These are phyloP conservation scores for Flaveria ramosissima DNA, from an alignment of 129 eudicot genomes.

Conservation along the genomic window DNA sequence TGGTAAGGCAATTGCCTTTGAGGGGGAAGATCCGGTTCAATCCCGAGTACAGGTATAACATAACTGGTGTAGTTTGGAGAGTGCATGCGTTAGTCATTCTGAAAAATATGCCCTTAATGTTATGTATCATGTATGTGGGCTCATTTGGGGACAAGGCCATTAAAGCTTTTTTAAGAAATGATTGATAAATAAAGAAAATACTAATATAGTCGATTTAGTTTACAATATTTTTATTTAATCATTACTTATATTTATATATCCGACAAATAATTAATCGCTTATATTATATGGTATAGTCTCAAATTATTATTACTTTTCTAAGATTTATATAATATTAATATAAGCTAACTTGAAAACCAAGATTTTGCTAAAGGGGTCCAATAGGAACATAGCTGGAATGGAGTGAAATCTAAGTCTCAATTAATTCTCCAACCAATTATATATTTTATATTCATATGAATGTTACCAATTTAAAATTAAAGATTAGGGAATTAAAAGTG, in stretches of 20 bases:
- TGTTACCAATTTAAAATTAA: not conserved
- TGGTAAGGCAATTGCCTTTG: too few species aligned
- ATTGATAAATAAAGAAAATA: too few species aligned
- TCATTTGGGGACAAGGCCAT: too few species aligned
- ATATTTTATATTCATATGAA: not conserved
- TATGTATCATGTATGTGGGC: too few species aligned
- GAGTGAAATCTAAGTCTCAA: conserved; percentile 17
- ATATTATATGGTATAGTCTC: not conserved
- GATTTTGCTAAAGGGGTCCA: conserved; percentile 14
- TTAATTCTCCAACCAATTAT: not conserved
- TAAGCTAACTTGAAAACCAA: conserved; percentile 23
- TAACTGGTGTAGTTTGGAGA: too few species aligned
- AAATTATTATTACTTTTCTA: not conserved
- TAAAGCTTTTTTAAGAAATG: too few species aligned
- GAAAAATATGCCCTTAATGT: too few species aligned
- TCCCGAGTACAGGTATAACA: too few species aligned
- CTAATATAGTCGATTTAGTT: not conserved
- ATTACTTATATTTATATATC: not conserved
- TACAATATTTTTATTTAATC: not conserved
- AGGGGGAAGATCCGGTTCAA: too few species aligned
- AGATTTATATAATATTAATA: not conserved
- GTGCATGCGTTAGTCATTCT: too few species aligned
- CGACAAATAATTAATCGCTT: not conserved
- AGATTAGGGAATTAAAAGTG: not conserved
- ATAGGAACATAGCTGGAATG: not conserved